A percentile compares a stretch with the other conserved stretches of the same genome.
phyloP scores from a whole-genome alignment of 331 rosid genomes.

The Quercus lobata region DNA sequence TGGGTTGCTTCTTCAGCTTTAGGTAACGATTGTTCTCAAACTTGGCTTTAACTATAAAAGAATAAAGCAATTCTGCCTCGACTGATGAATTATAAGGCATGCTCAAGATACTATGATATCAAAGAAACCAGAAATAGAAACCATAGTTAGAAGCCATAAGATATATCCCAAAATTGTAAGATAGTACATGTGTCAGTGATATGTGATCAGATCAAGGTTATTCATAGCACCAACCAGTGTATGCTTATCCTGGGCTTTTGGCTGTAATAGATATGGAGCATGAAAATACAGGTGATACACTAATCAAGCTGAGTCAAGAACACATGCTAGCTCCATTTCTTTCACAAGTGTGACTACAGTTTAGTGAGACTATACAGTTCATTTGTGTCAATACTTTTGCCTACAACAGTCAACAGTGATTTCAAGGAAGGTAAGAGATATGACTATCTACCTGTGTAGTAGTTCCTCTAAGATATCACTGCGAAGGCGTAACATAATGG shows the following conservation, averaged over 20 bases:
- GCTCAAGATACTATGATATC: conserved; percentile 48
- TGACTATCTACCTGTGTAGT: conserved; percentile 72
- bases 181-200: background rate
- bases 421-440: background rate
- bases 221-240: background rate
- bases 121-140: conserved; percentile 16
- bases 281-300: background rate
- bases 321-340: background rate
- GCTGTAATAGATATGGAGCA: background rate
- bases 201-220: background rate
- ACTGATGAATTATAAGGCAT: conserved; percentile 61
- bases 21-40: conserved; percentile 74
- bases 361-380: background rate
- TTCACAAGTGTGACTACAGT: background rate
- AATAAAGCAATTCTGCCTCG: conserved; percentile 70
- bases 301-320: background rate
- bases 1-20: conserved; percentile 70
- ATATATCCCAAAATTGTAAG: background rate
- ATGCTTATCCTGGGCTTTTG: background rate
- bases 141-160: background rate
- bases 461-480: conserved; percentile 81
- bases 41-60: conserved; percentile 69
- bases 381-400: background rate
- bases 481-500: conserved; percentile 82
- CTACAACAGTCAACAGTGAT: background rate